Conservation (phyloP, 1,139 yeast species). For the Candida sanyaensis region DNA sequence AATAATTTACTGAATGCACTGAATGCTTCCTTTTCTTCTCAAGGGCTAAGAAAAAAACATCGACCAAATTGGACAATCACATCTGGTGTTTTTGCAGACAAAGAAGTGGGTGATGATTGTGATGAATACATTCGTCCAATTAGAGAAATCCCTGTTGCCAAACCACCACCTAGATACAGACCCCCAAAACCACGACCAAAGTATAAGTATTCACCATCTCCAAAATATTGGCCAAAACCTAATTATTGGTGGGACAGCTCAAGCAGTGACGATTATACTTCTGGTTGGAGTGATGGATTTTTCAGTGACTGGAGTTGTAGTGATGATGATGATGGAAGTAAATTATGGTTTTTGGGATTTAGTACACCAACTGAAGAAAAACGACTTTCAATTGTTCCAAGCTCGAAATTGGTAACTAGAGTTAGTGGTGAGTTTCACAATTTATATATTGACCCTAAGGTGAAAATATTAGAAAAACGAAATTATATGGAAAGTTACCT, state of each 20-base stretch:
- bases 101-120: conserved; percentile 3
- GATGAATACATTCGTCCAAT: conserved; percentile 1
- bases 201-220: not conserved
- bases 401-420: conserved; percentile 5
- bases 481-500: not conserved
- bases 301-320: not conserved
- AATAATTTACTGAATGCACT: not conserved
- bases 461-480: not conserved
- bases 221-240: not conserved
- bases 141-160: conserved; percentile 1
- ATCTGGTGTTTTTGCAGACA: conserved; percentile 13
- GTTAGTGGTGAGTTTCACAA: conserved; percentile 4
- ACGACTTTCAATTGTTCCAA: conserved; percentile 2
- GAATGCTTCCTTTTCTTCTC: conserved; percentile 2
- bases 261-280: conserved; percentile 1
- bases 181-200: not conserved
- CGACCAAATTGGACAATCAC: conserved; percentile 12
- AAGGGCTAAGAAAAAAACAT: not conserved
- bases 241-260: conserved; percentile 2
- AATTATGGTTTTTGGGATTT: conserved; percentile 12
- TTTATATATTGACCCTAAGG: conserved; percentile 3
- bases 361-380: not conserved
- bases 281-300: not conserved
- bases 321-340: conserved; percentile 2
- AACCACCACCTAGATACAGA: conserved; percentile 4